Evolutionary conservation across 768 basidiomycete genomes (phyloP), one percentile per base, ranked within the genome.

Genomic region (Chlorophyllum brunneum): DNA sequence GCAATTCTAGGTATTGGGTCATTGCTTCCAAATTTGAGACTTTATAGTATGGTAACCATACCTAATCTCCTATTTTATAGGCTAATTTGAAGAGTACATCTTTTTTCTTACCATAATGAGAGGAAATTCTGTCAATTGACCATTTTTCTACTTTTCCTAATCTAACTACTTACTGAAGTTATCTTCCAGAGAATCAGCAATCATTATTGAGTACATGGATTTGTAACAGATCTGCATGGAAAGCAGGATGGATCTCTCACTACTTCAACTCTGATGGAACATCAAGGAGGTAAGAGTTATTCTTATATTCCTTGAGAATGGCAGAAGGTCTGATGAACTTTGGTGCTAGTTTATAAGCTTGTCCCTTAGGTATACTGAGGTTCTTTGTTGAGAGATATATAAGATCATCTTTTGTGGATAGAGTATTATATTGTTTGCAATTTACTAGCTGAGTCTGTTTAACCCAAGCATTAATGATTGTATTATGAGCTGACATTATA

Each of bases 151-250:
- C 49, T 9, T n/a, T 16, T 8, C 24, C 43, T 13, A 31, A n/a
- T 3, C 54, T 44, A 47, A 29, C 31, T 66, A 66, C 2, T 38
- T 55, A 22, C 58, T 42, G 16, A 55, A 53, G 5, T n/a, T 49
- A 48, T 22, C 67, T 47, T 0, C 68, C 64, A 0, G 67, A 65
- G 47, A 70, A 69, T 20, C 49, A 34, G 1, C 63, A n/a, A 46
- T 72, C 67, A 48, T 71, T 67, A 47, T 70, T 72, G 0, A 66
- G 65, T 2, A 58, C 41, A 39, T 73, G 70, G 15, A 64, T 58
- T 0, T 65, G 50, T 0, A 74, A 54, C 1, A 69, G 45, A 0
- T 61, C 66, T 0, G 65, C 56, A 36, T 74, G 73, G 34, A 74
- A 73, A 9, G 58, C 49, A 31, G 58, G 51, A 24, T 59, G 52